Percentiles rank a stretch among this genome's conserved stretches.
These are phyloP conservation scores for Cutaneotrichosporon curvatum DNA, from an alignment of 1,284 basidiomycete genomes.

Conservation along the genomic window DNA sequence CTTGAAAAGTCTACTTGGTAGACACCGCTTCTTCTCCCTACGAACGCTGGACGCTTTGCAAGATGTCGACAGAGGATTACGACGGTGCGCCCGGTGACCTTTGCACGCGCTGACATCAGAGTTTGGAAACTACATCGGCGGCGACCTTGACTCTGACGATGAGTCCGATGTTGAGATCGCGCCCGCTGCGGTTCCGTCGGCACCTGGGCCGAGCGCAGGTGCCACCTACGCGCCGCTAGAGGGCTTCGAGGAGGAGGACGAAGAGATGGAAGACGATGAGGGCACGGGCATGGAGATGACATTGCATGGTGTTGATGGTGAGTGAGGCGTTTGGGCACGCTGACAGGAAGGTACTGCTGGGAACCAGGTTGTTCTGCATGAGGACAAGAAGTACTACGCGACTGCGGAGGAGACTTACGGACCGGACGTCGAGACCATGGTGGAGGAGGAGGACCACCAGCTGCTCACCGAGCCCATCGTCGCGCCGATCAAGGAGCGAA, in stretches of 20 bases:
- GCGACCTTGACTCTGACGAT: slow-evolving; percentile 82
- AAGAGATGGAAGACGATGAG: slow-evolving; percentile 35
- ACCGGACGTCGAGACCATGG: slow-evolving; percentile 86
- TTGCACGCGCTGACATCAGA: slow-evolving; percentile 21
- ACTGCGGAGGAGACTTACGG: slow-evolving; percentile 89
- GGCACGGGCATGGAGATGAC: slow-evolving; percentile 39
- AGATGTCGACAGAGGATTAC: slow-evolving; percentile 47
- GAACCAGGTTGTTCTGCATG: slow-evolving; percentile 86
- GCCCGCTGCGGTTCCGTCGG: slow-evolving; percentile 19
- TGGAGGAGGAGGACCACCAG: slow-evolving; percentile 97
- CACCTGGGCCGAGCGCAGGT: slow-evolving; percentile 26
- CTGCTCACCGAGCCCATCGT: slow-evolving; percentile 92
- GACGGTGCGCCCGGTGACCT: slow-evolving; percentile 28
- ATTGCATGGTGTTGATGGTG: slow-evolving; percentile 40
- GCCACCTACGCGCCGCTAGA: slow-evolving; percentile 42
- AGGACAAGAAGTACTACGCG: slow-evolving; percentile 98
- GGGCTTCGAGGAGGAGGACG: slow-evolving; percentile 43
- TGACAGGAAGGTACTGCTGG: slow-evolving; percentile 32
- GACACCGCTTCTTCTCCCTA: no score
- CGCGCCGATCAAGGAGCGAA: slow-evolving; percentile 86
- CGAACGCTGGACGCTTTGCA: no score
- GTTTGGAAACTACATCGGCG: slow-evolving; percentile 94
- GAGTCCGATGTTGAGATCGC: slow-evolving; percentile 47
- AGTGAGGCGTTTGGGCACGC: slow-evolving; percentile 5
- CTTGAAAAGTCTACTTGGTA: no score